These are phyloP conservation scores for Botrytis pseudocinerea DNA, from an alignment of 2,329 filamentous ascomycete species.

Conservation along the genomic window DNA sequence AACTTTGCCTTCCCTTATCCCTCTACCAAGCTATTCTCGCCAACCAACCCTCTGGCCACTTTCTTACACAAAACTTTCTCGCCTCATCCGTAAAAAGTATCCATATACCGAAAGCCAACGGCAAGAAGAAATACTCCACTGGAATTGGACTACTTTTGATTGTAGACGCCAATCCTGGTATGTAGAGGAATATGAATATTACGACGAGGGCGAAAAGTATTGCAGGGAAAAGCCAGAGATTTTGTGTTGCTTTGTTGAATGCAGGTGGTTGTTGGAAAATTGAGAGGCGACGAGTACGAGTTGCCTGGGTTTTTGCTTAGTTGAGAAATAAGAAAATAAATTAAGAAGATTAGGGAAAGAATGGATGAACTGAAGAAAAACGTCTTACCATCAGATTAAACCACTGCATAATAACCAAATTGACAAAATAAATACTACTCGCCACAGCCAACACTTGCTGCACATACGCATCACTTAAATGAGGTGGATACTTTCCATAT, in stretches of 20 bases:
- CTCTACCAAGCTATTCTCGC: slow-evolving; percentile 63
- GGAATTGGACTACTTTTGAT: slow-evolving; percentile 64
- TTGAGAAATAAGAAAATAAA: background rate
- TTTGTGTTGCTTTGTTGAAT: slow-evolving; percentile 60
- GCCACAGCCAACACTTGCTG: slow-evolving; percentile 42
- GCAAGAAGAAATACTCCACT: slow-evolving; percentile 73
- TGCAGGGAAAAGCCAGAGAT: slow-evolving; percentile 67
- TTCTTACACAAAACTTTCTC: slow-evolving; percentile 62
- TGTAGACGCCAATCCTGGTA: slow-evolving; percentile 60
- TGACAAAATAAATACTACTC: slow-evolving; percentile 70
- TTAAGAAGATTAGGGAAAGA: too few relatives aligned
- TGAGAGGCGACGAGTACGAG: slow-evolving; percentile 60
- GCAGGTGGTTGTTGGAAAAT: slow-evolving; percentile 71
- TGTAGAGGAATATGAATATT: slow-evolving; percentile 68
- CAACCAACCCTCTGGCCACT: slow-evolving; percentile 55
- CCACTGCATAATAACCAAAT: slow-evolving; percentile 76
- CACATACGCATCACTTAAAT: slow-evolving; percentile 53
- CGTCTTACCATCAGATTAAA: slow-evolving; percentile 62
- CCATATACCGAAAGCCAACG: slow-evolving; percentile 66
- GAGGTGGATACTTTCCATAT: slow-evolving; percentile 54
- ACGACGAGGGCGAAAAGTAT: slow-evolving; percentile 68
- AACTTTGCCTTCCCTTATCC: background rate
- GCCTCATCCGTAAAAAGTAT: slow-evolving; percentile 64
- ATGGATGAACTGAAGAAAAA: background rate
- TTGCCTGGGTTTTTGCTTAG: slow-evolving; percentile 42